phyloP scores from a whole-genome alignment of 2,329 filamentous ascomycete species.

The Cytospora leucostoma region DNA sequence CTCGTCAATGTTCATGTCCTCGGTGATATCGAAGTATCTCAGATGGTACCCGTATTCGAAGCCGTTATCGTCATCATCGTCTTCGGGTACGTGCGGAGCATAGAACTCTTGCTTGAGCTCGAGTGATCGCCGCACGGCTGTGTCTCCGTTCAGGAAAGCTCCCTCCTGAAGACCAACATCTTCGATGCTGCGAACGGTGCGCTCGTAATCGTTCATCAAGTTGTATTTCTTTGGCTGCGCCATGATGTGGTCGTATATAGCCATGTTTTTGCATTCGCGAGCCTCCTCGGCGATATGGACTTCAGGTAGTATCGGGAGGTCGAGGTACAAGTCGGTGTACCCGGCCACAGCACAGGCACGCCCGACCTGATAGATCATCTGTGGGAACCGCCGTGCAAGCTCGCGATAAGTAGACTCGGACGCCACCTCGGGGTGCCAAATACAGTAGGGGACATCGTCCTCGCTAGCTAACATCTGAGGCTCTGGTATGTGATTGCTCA shows the following conservation, averaged over 20 bases:
- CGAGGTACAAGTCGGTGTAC: slow-evolving; percentile 37
- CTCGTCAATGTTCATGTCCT: background rate
- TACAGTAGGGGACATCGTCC: slow-evolving; percentile 2
- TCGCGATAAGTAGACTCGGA: slow-evolving; percentile 39
- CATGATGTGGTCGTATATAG: background rate
- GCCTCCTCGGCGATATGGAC: slow-evolving; percentile 4
- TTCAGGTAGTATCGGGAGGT: background rate
- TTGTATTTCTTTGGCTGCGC: background rate
- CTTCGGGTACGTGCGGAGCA: too few species aligned
- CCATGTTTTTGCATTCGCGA: background rate
- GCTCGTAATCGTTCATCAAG: slow-evolving; percentile 2
- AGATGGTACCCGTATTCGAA: too few species aligned
- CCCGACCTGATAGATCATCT: slow-evolving; percentile 39
- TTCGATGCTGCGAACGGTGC: background rate
- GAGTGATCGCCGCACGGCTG: background rate
- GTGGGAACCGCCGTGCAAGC: slow-evolving; percentile 37
- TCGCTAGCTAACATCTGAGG: background rate
- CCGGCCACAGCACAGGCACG: slow-evolving; percentile 43
- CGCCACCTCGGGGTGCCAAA: slow-evolving; percentile 3
- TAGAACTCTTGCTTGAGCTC: background rate
- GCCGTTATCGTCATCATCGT: too few species aligned
- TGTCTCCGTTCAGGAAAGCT: slow-evolving; percentile 1
- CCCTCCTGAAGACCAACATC: background rate
- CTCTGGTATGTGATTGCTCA: background rate
- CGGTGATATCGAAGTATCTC: background rate